A percentile compares a stretch with the other conserved stretches of the same genome.
Evolutionary conservation across 768 basidiomycete genomes (phyloP).

Genomic region (Hericium coralloides): DNA sequence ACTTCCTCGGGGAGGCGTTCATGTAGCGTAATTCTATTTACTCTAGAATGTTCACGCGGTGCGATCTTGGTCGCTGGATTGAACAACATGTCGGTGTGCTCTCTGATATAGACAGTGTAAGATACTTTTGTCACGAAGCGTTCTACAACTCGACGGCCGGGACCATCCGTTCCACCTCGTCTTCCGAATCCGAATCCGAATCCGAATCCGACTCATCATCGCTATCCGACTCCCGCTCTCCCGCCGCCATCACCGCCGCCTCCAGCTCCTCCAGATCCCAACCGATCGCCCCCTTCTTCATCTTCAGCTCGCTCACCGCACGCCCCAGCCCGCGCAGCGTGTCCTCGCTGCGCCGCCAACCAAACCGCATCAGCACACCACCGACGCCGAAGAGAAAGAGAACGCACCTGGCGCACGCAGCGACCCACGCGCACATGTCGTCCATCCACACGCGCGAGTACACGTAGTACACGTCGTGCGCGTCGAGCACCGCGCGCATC

Average conservation of each 20-base stretch:
- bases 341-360: conserved; percentile 42
- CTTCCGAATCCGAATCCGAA: conserved; percentile 14
- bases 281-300: conserved; percentile 50
- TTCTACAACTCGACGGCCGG: neutral
- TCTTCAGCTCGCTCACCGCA: conserved; percentile 27
- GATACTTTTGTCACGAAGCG: neutral
- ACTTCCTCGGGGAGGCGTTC: too few relatives aligned
- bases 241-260: conserved; percentile 33
- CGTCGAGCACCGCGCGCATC: conserved; percentile 66
- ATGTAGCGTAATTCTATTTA: too few relatives aligned
- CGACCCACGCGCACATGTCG: conserved; percentile 78
- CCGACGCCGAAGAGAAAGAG: neutral
- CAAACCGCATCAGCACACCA: neutral
- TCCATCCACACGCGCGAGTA: conserved; percentile 84
- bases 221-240: conserved; percentile 45
- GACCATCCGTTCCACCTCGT: conserved; percentile 2
- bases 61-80: too few relatives aligned
- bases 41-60: too few relatives aligned
- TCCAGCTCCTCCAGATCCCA: conserved; percentile 71
- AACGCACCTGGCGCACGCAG: conserved; percentile 60
- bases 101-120: neutral
- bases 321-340: conserved; percentile 37
- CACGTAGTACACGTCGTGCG: conserved; percentile 82
- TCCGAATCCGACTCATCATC: conserved; percentile 39
- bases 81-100: neutral